Base-by-base conservation (phyloP, 2,329 filamentous ascomycete genomes). In the Drechslerella coelobrocha region DNA sequence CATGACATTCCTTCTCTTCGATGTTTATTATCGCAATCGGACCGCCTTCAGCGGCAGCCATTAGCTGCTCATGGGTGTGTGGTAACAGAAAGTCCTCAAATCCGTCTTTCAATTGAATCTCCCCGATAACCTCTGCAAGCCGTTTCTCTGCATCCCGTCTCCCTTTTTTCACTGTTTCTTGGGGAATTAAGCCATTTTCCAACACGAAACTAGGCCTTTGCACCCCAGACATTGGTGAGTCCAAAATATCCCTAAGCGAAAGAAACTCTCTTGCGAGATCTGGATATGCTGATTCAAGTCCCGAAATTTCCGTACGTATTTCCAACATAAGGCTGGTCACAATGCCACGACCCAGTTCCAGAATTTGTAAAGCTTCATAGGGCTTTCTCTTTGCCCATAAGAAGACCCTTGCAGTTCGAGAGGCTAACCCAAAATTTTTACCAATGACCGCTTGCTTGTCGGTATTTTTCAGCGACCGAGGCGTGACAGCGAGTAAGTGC, bases 51-150 rank as follows among this genome's bases (percentile, higher is more conserved):
- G n/a, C n/a, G n/a, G n/a, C n/a, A n/a, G n/a, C n/a, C n/a, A n/a
- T n/a, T n/a, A n/a, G n/a, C n/a, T n/a, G n/a, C n/a, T n/a, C n/a
- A n/a, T n/a, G n/a, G n/a, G n/a, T n/a, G 6, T 74, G 73, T 2
- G 75, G 37, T 0, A 63, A 48, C 1, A 78, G 69, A 45, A 79
- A 79, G 0, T 53, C 9, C 2, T 74, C 60, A 47, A 78, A 78
- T 1, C 74, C 75, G 10, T 65, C 37, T 17, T 57, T 56, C 0
- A 9, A n/a, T 2, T 69, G 68, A 24, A 76, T 77, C 12, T 73
- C 27, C 1, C 17, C 47, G 34, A 74, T 52, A 1, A 68, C 37
- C 14, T 53, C 23, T 10, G 6, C 19, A 19, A 59, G 21, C 19
- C n/a, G 24, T 43, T 23, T 34, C 19, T 39, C 43, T n/a, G 51